Base-by-base conservation (phyloP, 164 flowering plant genomes). In the Vitis labrusca region DNA sequence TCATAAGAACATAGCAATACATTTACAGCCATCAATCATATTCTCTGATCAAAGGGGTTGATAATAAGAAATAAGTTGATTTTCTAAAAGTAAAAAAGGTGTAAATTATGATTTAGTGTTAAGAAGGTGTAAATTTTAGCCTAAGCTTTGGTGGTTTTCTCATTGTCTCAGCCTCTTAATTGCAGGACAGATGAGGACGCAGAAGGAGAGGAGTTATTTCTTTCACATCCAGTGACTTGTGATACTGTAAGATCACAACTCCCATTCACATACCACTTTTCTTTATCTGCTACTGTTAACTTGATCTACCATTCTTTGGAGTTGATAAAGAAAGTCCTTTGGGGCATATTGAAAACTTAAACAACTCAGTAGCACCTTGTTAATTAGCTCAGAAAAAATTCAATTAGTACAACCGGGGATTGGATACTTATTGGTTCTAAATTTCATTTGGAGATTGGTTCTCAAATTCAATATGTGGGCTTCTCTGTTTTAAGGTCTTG, bases 141-240 rank as follows among this genome's bases (percentile, higher is more conserved):
- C 8, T 13, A 17, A 15, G 47, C 50, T 15, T 52, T 5, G 1
- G 16, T 44, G 60, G n/a, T 37, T 57, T 29, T 14, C 23, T 14
- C 10, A 30, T 15, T 2, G 19, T 37, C 51, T 51, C 5, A 5
- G 37, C 9, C 53, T 32, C 62, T 17, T 50, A 66, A 11, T 60
- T 78, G 65, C 86, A 86, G 90, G 82, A 71, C 79, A 65, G 86
- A 86, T 61, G 77, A 78, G 47, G 84, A 81, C 60, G 80, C 85
- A 52, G 80, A 78, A 81, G 83, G 85, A 15, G 89, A 86, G 71
- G 85, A 83, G 32, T 65, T 86, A 68, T 84, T 86, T 80, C 80
- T 77, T 77, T 61, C 71, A 15, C 69, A 77, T 55, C 69, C 78
- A 27, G 30, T 54, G 52, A 17, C 65, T 52, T 54, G 32, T 55